A percentile compares a stretch with the other conserved stretches of the same genome.
Evolutionary conservation across 768 basidiomycete species (phyloP).

Genomic region (Thelephora ganbajun): DNA sequence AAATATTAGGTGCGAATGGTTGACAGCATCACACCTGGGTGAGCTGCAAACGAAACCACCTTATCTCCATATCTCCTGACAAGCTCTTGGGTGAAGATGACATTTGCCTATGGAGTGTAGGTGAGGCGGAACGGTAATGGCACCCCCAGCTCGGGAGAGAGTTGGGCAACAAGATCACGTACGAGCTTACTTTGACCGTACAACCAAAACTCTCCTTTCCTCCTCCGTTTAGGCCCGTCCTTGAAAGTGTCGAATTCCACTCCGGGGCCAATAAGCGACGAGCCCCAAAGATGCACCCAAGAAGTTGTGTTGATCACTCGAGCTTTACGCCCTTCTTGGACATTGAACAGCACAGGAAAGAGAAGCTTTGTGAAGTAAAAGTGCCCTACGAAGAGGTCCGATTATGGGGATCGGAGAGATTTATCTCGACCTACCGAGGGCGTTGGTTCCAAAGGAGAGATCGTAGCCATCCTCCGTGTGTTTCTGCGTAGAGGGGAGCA

Average conservation of each 20-base stretch:
- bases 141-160: too few relatives aligned
- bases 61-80: constrained; percentile 27
- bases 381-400: constrained; percentile 27
- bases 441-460: constrained; percentile 42
- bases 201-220: constrained; percentile 1
- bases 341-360: constrained; percentile 28
- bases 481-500: constrained; percentile 24
- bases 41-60: constrained; percentile 21
- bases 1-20: too few relatives aligned
- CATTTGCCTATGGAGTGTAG: constrained; percentile 30
- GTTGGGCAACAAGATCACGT: constrained; percentile 25
- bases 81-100: constrained; percentile 30
- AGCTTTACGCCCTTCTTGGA: constrained; percentile 26
- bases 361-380: constrained; percentile 44
- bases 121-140: too few relatives aligned
- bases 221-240: constrained; percentile 15
- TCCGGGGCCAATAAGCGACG: constrained; percentile 24
- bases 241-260: constrained; percentile 26
- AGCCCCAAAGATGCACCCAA: constrained; percentile 18
- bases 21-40: constrained; percentile 22
- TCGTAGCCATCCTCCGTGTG: constrained; percentile 37
- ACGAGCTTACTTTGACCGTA: constrained; percentile 33
- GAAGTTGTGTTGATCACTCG: constrained; percentile 38
- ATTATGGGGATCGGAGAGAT: background rate
- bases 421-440: constrained; percentile 23